A percentile compares a stretch with the other conserved stretches of the same genome.
Conservation (phyloP, 164 flowering plant species). For the Vitis vinifera region DNA sequence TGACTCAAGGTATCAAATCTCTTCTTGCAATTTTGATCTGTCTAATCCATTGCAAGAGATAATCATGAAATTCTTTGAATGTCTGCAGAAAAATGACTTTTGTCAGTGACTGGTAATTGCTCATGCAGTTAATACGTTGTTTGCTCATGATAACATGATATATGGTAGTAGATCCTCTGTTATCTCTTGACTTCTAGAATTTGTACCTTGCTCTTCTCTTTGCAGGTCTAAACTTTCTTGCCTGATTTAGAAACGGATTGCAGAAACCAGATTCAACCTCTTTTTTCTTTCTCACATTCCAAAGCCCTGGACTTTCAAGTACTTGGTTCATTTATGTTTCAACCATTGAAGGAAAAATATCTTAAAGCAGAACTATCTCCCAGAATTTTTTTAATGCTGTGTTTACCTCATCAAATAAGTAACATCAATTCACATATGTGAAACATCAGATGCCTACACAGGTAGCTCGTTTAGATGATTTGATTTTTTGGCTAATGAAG, state of each 20-base stretch:
- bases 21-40: too few relatives aligned
- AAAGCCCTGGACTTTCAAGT: neutral
- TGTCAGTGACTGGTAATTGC: too few relatives aligned
- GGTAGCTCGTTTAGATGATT: neutral
- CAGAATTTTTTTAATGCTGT: too few relatives aligned
- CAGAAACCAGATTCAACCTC: neutral
- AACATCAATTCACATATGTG: neutral
- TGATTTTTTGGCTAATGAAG: neutral
- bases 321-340: neutral
- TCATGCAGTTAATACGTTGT: too few relatives aligned
- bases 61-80: too few relatives aligned
- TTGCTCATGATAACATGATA: neutral
- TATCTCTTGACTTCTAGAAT: neutral
- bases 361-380: too few relatives aligned
- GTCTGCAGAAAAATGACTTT: too few relatives aligned
- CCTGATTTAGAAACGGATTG: neutral
- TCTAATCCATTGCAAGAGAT: too few relatives aligned
- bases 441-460: neutral
- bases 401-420: neutral
- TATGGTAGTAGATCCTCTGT: neutral
- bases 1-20: too few relatives aligned
- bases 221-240: conserved; percentile 6
- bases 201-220: neutral
- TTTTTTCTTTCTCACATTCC: neutral
- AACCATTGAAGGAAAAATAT: too few relatives aligned